Evolutionary conservation across 257 asterid genomes (phyloP).

Genomic region (Solanum tacnaense): DNA sequence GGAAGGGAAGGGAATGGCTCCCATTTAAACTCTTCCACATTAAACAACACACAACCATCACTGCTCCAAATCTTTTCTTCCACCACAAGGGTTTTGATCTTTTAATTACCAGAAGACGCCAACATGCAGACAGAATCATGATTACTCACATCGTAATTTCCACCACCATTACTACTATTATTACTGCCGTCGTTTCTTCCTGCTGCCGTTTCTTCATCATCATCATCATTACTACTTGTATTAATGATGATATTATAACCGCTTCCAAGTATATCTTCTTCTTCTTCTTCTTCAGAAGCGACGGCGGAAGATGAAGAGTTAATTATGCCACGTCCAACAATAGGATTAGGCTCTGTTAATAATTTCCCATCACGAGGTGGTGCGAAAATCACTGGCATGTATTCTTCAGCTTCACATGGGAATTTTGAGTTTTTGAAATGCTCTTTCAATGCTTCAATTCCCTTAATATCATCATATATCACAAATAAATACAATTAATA

Average conservation of each 20-base stretch:
- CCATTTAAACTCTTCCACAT: not conserved
- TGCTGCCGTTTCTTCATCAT: not conserved
- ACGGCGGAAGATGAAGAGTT: not conserved
- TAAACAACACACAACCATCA: not conserved
- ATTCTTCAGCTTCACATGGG: slow-evolving; percentile 72
- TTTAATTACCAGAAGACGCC: not conserved
- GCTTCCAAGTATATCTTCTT: not conserved
- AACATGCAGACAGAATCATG: slow-evolving; percentile 7
- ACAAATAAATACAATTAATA: no score
- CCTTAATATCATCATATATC: not conserved
- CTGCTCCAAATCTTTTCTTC: not conserved
- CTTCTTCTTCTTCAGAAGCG: slow-evolving; percentile 15
- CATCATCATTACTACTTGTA: not conserved
- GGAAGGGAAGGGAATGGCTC: no score
- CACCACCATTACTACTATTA: not conserved
- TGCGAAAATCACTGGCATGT: slow-evolving; percentile 79
- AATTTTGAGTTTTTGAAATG: slow-evolving; percentile 96
- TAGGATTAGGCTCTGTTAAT: slow-evolving; percentile 45
- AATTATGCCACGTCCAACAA: slow-evolving; percentile 12
- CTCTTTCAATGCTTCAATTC: slow-evolving; percentile 75
- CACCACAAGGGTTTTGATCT: not conserved
- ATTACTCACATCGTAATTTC: slow-evolving; percentile 5
- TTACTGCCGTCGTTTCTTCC: not conserved
- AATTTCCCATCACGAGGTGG: slow-evolving; percentile 81
- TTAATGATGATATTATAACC: not conserved